Evolutionary conservation across 2,329 filamentous ascomycete genomes (phyloP), one percentile per base, ranked within the genome.

Genomic region (Bertia moriformis): DNA sequence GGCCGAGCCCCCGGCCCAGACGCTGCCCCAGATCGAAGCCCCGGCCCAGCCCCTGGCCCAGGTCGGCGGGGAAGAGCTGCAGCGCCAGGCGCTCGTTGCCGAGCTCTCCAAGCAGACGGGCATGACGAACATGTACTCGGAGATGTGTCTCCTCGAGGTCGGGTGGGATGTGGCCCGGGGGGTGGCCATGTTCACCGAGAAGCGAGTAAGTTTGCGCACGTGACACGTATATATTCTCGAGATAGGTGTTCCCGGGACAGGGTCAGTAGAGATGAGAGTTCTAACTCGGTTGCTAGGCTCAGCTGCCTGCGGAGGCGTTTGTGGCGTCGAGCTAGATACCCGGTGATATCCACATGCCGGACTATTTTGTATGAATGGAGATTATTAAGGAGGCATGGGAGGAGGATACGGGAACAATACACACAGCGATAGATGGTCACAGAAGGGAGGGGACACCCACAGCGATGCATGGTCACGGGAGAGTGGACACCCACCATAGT

Each of bases 81-180:
- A 71, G 35, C 72, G 82, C 46, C 72, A 83, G 48, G 73, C 80
- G 45, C 75, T 87, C 61, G 66, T 93, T 52, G 63, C 76, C 15
- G 78, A 91, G 53, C 69, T 95, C 39, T 80, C 76, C 46, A 76
- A 75, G 46, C 76, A 76, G 50, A 94, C 88, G 1, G 75, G 78
- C 41, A 86, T 98, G 77, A 91, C 75, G 5, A 59, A 78, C 7
- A 67, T 83, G 42, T 93, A 83, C 54, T 82, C 87, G 1, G 72
- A 79, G 47, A 72, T 93, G 66, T 95, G 89, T 49, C 66, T 96
- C 14, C 69, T 74, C 2, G 77, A 87, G 42, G 84, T 80, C 41
- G 72, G 69, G 27, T 96, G 87, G 86, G 73, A 93, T 53, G 74
- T 88, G 38, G 72, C 83, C 27, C 71, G 73, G 46, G 89, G 88